These are phyloP conservation scores for Brassica cretica DNA, from an alignment of 345 rosid species.

Conservation along the genomic window DNA sequence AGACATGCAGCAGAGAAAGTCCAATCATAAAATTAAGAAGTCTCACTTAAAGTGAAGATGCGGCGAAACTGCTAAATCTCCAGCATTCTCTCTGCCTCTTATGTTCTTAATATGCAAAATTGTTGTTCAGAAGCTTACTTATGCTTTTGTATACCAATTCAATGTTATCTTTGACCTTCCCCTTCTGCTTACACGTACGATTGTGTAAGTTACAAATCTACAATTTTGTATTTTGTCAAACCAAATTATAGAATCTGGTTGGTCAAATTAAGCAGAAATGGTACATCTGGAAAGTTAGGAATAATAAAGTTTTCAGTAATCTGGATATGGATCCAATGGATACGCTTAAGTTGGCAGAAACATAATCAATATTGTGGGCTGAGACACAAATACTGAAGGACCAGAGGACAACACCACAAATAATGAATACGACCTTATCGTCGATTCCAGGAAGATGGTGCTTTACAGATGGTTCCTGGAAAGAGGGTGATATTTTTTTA, in stretches of 20 bases:
- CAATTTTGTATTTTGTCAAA: background rate
- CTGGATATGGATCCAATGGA: too few relatives aligned
- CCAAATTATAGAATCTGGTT: background rate
- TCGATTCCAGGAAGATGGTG: too few relatives aligned
- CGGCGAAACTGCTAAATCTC: slow-evolving; percentile 43
- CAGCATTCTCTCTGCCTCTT: background rate
- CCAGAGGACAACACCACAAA: too few relatives aligned
- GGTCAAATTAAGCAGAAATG: background rate
- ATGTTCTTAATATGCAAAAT: slow-evolving; percentile 8
- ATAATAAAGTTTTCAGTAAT: too few relatives aligned
- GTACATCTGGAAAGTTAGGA: too few relatives aligned
- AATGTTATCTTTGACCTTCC: background rate
- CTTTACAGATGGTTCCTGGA: too few relatives aligned
- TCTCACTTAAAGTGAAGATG: slow-evolving; percentile 59
- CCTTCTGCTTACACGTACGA: background rate
- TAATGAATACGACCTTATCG: too few relatives aligned
- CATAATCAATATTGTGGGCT: too few relatives aligned
- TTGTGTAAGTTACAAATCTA: background rate
- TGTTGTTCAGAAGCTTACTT: slow-evolving; percentile 19
- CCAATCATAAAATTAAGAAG: slow-evolving; percentile 81
- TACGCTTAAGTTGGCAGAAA: too few relatives aligned
- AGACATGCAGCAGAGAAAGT: slow-evolving; percentile 65
- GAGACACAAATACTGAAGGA: too few relatives aligned
- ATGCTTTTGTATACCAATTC: slow-evolving; percentile 24
- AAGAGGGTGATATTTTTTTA: too few relatives aligned